These are phyloP conservation scores for Fonsecaea multimorphosa DNA, from an alignment of 2,329 filamentous ascomycete species.

Conservation along the genomic window DNA sequence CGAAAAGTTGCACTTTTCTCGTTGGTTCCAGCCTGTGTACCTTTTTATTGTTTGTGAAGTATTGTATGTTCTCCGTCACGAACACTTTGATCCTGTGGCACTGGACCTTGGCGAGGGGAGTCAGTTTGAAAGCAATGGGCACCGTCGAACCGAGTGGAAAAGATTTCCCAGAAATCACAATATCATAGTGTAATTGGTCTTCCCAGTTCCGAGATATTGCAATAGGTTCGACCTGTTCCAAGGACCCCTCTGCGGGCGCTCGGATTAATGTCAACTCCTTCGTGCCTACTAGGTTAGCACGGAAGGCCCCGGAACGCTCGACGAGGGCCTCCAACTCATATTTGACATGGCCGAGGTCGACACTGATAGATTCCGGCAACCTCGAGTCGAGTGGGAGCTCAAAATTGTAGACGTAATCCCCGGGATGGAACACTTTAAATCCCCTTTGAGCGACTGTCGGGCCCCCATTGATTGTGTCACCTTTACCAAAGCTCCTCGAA, in stretches of 20 bases:
- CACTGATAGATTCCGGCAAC: constrained; percentile 80
- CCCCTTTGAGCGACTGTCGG: constrained; percentile 73
- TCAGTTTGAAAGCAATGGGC: constrained; percentile 92
- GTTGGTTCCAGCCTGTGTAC: constrained; percentile 84
- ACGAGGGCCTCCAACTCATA: constrained; percentile 87
- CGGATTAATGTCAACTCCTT: constrained; percentile 85
- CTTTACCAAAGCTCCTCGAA: constrained; percentile 83
- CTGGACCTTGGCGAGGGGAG: constrained; percentile 89
- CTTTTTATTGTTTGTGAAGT: constrained; percentile 83
- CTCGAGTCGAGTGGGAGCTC: constrained; percentile 82
- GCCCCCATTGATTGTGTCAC: constrained; percentile 64
- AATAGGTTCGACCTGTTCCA: constrained; percentile 91
- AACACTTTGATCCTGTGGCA: constrained; percentile 92
- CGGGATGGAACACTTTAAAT: constrained; percentile 82
- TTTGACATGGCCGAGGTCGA: constrained; percentile 83
- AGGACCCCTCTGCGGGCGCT: constrained; percentile 82
- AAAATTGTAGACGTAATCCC: constrained; percentile 76
- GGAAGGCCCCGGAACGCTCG: constrained; percentile 86
- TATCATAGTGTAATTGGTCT: constrained; percentile 93
- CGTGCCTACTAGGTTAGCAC: constrained; percentile 80
- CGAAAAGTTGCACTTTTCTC: constrained; percentile 82
- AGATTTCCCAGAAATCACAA: constrained; percentile 93
- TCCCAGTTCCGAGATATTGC: constrained; percentile 94
- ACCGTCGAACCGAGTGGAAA: constrained; percentile 88
- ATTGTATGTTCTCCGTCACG: constrained; percentile 87